Conservation (phyloP, 495 filamentous ascomycete genomes). For the Daldinia decipiens region DNA sequence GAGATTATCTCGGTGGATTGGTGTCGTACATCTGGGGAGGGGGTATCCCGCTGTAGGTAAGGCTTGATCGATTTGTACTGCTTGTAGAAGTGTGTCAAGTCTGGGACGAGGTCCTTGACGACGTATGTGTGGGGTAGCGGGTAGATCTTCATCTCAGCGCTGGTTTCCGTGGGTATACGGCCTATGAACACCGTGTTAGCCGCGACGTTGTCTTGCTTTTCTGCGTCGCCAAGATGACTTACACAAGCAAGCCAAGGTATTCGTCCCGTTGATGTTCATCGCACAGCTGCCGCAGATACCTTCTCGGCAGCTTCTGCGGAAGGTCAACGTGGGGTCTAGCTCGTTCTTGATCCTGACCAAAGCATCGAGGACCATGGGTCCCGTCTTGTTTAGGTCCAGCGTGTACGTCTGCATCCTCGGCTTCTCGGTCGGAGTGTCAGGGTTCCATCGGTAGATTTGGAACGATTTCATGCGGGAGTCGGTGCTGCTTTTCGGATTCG, state of each 20-base stretch:
- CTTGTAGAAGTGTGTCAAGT: conserved; percentile 99
- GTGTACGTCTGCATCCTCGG: conserved; percentile 94
- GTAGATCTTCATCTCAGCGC: conserved; percentile 91
- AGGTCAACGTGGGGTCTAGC: conserved; percentile 94
- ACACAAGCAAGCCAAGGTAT: conserved; percentile 98
- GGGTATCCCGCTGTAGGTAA: conserved; percentile 89
- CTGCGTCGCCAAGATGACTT: conserved; percentile 56
- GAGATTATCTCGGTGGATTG: neutral
- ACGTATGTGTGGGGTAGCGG: conserved; percentile 98
- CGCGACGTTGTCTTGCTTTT: neutral
- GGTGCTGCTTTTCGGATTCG: conserved; percentile 65
- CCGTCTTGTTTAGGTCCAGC: conserved; percentile 96
- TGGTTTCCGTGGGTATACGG: conserved; percentile 88
- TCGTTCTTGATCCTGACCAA: conserved; percentile 99
- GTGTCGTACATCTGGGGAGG: conserved; percentile 74
- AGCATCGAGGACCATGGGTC: conserved; percentile 97
- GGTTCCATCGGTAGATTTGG: conserved; percentile 99
- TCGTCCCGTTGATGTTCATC: conserved; percentile 99
- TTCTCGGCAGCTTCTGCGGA: conserved; percentile 93
- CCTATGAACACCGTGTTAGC: conserved; percentile 61
- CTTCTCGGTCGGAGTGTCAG: conserved; percentile 88
- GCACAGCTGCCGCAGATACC: conserved; percentile 98
- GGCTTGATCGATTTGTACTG: conserved; percentile 99
- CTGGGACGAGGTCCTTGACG: conserved; percentile 97
- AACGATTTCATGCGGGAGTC: conserved; percentile 86